phyloP scores from a whole-genome alignment of 2,329 filamentous ascomycete genomes.

The Cordyceps militaris region DNA sequence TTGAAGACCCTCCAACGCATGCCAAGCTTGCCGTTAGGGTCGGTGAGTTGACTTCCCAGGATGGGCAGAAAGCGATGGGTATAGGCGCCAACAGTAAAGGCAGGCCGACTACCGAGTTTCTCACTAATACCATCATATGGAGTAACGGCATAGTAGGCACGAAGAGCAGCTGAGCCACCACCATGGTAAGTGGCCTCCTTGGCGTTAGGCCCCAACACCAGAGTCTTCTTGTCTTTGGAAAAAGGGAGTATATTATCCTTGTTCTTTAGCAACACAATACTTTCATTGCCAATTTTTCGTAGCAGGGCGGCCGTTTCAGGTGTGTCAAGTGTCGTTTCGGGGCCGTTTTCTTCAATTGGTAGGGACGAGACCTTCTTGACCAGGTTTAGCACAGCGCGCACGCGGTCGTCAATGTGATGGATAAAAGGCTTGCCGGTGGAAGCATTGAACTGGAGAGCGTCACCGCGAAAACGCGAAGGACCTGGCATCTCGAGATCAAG shows the following conservation, averaged over 20 bases:
- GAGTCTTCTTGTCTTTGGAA: constrained; percentile 53
- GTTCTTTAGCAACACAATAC: constrained; percentile 69
- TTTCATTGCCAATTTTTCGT: constrained; percentile 58
- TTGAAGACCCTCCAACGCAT: constrained; percentile 58
- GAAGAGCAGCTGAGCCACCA: constrained; percentile 56
- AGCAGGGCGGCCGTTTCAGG: constrained; percentile 57
- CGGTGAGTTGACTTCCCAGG: constrained; percentile 45
- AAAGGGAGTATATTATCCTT: constrained; percentile 56
- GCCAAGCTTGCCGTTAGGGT: constrained; percentile 45
- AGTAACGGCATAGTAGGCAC: constrained; percentile 60
- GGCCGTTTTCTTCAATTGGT: constrained; percentile 47
- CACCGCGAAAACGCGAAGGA: constrained; percentile 43
- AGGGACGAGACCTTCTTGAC: constrained; percentile 49
- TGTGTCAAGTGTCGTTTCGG: constrained; percentile 49
- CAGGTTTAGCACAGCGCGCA: constrained; percentile 50
- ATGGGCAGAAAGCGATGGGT: constrained; percentile 58
- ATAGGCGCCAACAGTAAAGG: constrained; percentile 55
- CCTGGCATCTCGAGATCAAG: constrained; percentile 56
- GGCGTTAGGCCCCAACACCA: constrained; percentile 52
- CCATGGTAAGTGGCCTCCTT: constrained; percentile 53
- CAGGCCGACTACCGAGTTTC: constrained; percentile 37
- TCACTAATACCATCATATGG: constrained; percentile 63
- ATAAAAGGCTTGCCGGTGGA: constrained; percentile 49
- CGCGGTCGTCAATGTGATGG: constrained; percentile 51
- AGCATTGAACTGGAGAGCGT: constrained; percentile 44